Base-by-base conservation (phyloP, 257 asterid species). In the Cynanchum wilfordii region DNA sequence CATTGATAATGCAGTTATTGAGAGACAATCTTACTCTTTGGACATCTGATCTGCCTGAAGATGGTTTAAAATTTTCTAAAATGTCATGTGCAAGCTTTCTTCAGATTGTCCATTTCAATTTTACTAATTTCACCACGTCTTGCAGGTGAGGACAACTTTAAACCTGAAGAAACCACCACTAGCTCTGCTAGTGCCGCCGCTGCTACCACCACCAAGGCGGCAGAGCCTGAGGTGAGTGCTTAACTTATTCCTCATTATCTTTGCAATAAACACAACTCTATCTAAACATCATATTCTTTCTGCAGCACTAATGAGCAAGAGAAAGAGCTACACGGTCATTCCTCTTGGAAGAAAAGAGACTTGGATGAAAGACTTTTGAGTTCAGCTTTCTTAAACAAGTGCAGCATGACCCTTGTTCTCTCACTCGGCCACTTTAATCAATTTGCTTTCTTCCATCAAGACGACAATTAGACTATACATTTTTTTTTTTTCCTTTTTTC, bases 11-110 rank as follows among this genome's bases (percentile, higher is more conserved):
- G 98, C 97, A 93, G 85, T 88, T 93, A 27, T 81, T 93, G 89
- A 86, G 98, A 84, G 98, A 93, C 76, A 93, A 93, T 69, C 95
- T 93, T 83, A 89, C 96, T 68, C 96, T 92, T 78, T 92, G 97
- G 97, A 92, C 96, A 71, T 92, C 98, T 66, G 96, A 88, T 87
- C 79, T 92, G 85, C 96, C 96, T 38, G 97, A 90, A 86, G 98
- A 90, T 75, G 97, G 96, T n/a, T n/a, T n/a, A n/a, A 65, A 50
- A 42, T 38, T 60, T 64, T n/a, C 59, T 17, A 56, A 29, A 45
- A 10, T 38, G n/a, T 2, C 17, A 13, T 36, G 44, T 6, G 25
- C 51, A 44, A 49, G 11, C 66, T 22, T 63, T 13, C 7, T 60
- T 7, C 40, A 45, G 66, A 64, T 51, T 66, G 54, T 7, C 72